Conservation (phyloP, 371 early-diverging fungal genomes). For the Rhizomucor pusillus region DNA sequence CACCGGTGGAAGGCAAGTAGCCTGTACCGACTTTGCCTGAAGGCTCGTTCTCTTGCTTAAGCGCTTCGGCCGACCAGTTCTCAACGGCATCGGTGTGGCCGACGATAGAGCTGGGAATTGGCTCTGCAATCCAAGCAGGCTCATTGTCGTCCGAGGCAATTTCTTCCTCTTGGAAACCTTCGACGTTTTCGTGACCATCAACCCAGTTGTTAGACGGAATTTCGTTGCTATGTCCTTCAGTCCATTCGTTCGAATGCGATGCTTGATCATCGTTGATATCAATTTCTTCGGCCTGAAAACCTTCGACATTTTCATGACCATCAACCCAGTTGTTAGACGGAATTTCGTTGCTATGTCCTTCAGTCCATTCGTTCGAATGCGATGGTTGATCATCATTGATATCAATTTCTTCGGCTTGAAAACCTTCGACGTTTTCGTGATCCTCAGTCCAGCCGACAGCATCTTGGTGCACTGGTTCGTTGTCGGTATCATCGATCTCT, state of each 20-base stretch:
- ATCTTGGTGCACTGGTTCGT: neutral
- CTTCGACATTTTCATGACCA: slow-evolving; percentile 1
- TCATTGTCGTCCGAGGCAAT: slow-evolving; percentile 12
- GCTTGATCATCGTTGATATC: neutral
- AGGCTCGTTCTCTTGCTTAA: neutral
- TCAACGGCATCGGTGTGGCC: slow-evolving; percentile 10
- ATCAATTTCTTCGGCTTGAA: slow-evolving; percentile 8
- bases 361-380: slow-evolving; percentile 10
- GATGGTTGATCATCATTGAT: neutral
- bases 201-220: neutral
- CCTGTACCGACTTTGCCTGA: slow-evolving; percentile 3
- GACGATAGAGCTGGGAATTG: neutral
- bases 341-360: neutral
- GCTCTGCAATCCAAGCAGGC: slow-evolving; percentile 14
- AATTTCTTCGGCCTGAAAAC: slow-evolving; percentile 2
- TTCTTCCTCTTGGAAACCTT: slow-evolving; percentile 8
- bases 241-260: slow-evolving; percentile 9
- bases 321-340: neutral
- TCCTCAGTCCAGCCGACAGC: too few species aligned
- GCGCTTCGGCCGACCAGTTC: slow-evolving; percentile 2
- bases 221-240: neutral
- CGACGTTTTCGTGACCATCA: neutral
- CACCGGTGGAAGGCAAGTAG: too few species aligned
- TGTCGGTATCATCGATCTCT: slow-evolving; percentile 11
- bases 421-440: slow-evolving; percentile 2